Percentiles rank a stretch among this genome's conserved stretches.
Conservation (phyloP, 1,284 basidiomycete genomes). For the Coriolopsis trogii region DNA sequence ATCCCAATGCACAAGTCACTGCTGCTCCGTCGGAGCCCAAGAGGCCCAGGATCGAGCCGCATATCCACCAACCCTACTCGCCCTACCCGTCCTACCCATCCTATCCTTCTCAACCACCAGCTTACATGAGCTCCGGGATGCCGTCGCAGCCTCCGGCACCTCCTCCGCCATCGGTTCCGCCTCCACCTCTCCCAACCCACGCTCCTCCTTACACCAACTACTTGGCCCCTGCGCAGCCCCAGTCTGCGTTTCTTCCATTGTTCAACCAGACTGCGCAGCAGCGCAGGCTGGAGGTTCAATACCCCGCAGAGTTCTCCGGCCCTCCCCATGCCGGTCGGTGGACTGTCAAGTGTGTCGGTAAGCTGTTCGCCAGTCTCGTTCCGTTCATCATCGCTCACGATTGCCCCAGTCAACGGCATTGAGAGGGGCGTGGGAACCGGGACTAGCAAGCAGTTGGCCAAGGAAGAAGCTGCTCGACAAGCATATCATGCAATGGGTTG, state of each 20-base stretch:
- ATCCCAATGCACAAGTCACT: constrained; percentile 37
- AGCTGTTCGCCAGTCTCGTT: constrained; percentile 6
- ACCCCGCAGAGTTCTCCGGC: constrained; percentile 58
- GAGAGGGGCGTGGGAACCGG: constrained; percentile 63
- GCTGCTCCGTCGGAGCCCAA: constrained; percentile 27
- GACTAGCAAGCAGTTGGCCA: constrained; percentile 69
- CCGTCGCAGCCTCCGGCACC: constrained; percentile 19
- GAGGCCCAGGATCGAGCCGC: constrained; percentile 30
- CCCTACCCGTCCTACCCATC: constrained; percentile 3
- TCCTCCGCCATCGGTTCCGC: constrained; percentile 35
- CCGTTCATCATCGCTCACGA: not conserved
- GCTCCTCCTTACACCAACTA: no score
- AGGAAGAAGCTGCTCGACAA: constrained; percentile 71
- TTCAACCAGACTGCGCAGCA: constrained; percentile 75
- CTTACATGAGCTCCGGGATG: constrained; percentile 3
- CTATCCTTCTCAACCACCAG: constrained; percentile 8
- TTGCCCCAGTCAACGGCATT: constrained; percentile 74
- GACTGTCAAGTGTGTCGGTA: constrained; percentile 57
- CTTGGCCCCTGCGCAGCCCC: constrained; percentile 57
- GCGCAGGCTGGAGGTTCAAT: constrained; percentile 61
- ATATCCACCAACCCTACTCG: constrained; percentile 4
- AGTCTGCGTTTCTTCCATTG: constrained; percentile 62
- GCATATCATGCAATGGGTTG: constrained; percentile 75
- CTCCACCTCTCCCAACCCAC: constrained; percentile 34
- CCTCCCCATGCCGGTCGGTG: constrained; percentile 68